phyloP scores from a whole-genome alignment of 192 early-diverging fungal species.

The Chytriomyces hyalinus region DNA sequence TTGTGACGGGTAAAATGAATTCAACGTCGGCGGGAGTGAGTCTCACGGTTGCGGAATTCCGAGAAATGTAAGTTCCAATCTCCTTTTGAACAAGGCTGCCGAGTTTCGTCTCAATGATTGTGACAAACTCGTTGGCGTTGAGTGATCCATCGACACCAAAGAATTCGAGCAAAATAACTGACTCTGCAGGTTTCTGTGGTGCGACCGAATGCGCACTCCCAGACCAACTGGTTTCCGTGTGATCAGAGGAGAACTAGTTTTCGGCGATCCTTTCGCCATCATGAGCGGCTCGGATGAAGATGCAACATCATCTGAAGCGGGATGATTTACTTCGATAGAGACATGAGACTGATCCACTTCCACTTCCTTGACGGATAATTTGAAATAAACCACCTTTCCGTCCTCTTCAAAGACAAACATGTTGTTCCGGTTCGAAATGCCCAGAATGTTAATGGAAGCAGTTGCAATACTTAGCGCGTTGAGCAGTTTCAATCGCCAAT shows the following conservation, averaged over 20 bases:
- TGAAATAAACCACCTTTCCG: constrained; percentile 61
- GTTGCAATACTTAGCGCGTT: constrained; percentile 67
- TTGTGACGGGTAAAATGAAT: constrained; percentile 71
- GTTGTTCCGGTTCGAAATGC: constrained; percentile 73
- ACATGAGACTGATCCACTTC: background rate
- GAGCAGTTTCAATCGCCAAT: constrained; percentile 74
- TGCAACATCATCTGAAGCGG: constrained; percentile 4
- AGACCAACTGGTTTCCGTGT: background rate
- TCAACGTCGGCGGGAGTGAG: constrained; percentile 75
- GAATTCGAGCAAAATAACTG: constrained; percentile 69
- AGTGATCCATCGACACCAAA: constrained; percentile 72
- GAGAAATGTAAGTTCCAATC: constrained; percentile 67
- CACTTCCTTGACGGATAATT: constrained; percentile 29
- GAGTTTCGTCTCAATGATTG: constrained; percentile 68
- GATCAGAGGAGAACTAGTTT: constrained; percentile 1
- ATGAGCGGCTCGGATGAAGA: background rate
- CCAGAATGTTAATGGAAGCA: constrained; percentile 60
- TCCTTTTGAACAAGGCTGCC: constrained; percentile 64
- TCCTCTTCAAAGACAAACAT: constrained; percentile 71
- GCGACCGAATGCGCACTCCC: background rate
- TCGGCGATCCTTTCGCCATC: constrained; percentile 6
- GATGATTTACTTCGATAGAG: background rate
- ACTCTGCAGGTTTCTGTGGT: constrained; percentile 21
- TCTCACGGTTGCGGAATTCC: constrained; percentile 64
- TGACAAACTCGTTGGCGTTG: constrained; percentile 66